phyloP scores from a whole-genome alignment of 805 yeast genomes.

The Yarrowia yakushimensis region DNA sequence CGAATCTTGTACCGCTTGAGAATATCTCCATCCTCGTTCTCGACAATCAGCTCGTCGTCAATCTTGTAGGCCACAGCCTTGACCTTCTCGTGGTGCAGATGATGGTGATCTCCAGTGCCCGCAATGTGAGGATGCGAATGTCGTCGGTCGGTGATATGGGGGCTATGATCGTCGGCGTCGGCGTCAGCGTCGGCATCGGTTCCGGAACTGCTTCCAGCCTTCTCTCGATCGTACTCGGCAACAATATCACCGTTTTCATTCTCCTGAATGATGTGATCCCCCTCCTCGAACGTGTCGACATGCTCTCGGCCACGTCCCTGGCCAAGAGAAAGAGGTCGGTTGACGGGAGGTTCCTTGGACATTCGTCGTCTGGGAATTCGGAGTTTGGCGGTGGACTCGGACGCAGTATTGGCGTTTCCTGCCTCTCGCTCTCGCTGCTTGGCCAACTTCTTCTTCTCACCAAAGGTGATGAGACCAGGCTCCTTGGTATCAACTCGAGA shows the following conservation, averaged over 20 bases:
- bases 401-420: neutral
- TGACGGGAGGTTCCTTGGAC: slow-evolving; percentile 25
- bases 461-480: slow-evolving; percentile 32
- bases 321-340: slow-evolving; percentile 9
- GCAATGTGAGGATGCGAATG: slow-evolving; percentile 2
- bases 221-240: slow-evolving; percentile 7
- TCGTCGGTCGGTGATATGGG: neutral
- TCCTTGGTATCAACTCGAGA: slow-evolving; percentile 74
- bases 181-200: neutral
- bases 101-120: slow-evolving; percentile 1
- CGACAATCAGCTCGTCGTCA: slow-evolving; percentile 75
- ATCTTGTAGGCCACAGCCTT: slow-evolving; percentile 71
- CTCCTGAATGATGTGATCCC: slow-evolving; percentile 4
- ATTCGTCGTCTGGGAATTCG: slow-evolving; percentile 16
- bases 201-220: slow-evolving; percentile 25
- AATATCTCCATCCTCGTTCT: slow-evolving; percentile 88
- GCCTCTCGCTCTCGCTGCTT: neutral
- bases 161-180: neutral
- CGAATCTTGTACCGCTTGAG: slow-evolving; percentile 74
- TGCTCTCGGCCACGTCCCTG: neutral
- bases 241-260: neutral
- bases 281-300: slow-evolving; percentile 1
- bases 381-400: neutral
- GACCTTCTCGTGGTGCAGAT: slow-evolving; percentile 26
- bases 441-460: slow-evolving; percentile 32